A percentile compares a stretch with the other conserved stretches of the same genome.
Evolutionary conservation across 192 early-diverging fungal genomes (phyloP).

Genomic region (Coemansia sp.): DNA sequence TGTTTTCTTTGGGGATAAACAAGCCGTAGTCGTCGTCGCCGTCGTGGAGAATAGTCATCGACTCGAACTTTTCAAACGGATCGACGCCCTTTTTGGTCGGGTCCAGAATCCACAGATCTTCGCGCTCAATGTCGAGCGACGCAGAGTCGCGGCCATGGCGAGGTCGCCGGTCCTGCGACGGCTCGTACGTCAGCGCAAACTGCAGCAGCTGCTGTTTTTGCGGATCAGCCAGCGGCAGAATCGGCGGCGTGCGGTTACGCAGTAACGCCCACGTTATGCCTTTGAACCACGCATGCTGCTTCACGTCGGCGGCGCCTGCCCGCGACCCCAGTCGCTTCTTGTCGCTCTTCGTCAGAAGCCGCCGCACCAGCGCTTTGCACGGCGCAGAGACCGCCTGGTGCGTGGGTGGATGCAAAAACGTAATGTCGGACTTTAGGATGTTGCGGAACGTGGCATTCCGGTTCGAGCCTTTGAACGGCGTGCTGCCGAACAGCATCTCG

Average conservation of each 20-base stretch:
- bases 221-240: conserved; percentile 66
- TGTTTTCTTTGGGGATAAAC: conserved; percentile 52
- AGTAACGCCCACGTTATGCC: conserved; percentile 90
- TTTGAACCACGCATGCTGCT: conserved; percentile 89
- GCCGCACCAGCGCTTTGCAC: conserved; percentile 75
- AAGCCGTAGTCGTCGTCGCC: conserved; percentile 55
- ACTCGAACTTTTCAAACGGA: conserved; percentile 57
- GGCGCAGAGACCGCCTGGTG: conserved; percentile 52
- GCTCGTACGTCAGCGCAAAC: conserved; percentile 53
- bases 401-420: conserved; percentile 65
- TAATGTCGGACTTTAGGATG: conserved; percentile 77
- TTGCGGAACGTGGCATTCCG: conserved; percentile 87
- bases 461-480: conserved; percentile 95
- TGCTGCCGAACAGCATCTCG: conserved; percentile 96
- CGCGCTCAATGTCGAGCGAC: conserved; percentile 55
- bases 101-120: conserved; percentile 49
- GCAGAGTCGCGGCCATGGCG: conserved; percentile 32
- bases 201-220: conserved; percentile 56
- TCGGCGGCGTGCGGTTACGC: conserved; percentile 80
- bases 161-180: conserved; percentile 44
- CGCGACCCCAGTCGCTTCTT: conserved; percentile 79
- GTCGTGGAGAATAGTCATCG: conserved; percentile 58
- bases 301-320: conserved; percentile 92
- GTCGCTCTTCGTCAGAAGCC: conserved; percentile 90
- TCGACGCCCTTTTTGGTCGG: conserved; percentile 45